Evolutionary conservation across 176 grass and related monocot genomes (phyloP).

Genomic region (Aegilops longissima): DNA sequence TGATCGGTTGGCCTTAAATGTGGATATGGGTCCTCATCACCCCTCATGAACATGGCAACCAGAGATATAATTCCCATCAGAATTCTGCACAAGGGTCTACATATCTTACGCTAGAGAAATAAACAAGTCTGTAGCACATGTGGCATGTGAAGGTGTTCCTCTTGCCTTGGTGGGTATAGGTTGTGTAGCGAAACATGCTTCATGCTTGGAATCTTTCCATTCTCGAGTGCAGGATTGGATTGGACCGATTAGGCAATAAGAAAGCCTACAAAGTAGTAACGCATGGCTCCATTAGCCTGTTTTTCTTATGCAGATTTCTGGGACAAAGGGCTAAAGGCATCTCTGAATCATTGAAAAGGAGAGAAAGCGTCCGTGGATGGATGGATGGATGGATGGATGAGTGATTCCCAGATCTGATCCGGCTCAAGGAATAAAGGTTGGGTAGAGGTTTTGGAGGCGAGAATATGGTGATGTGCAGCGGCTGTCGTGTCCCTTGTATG

Average conservation of each 20-base stretch:
- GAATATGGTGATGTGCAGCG: slow-evolving; percentile 1
- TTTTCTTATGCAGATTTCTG: neutral
- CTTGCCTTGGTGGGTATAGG: neutral
- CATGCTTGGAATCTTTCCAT: neutral
- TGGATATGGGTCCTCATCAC: slow-evolving; percentile 20
- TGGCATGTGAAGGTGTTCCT: slow-evolving; percentile 1
- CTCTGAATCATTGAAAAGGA: slow-evolving; percentile 4
- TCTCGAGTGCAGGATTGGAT: neutral
- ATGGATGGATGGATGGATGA: neutral
- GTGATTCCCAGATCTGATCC: slow-evolving; percentile 20
- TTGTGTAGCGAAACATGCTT: neutral
- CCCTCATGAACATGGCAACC: neutral
- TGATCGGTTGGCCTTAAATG: neutral
- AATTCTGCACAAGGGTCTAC: neutral
- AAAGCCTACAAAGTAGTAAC: neutral
- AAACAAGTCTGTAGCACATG: neutral
- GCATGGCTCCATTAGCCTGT: neutral
- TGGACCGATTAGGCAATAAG: neutral
- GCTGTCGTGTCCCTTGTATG: neutral
- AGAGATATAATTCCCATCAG: slow-evolving; percentile 1
- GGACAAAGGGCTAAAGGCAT: neutral
- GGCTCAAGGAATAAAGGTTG: slow-evolving; percentile 31
- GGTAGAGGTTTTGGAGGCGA: neutral
- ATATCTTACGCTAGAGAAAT: neutral
- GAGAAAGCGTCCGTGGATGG: neutral